These are phyloP conservation scores for Saccharomycopsis malanga DNA, from an alignment of 805 yeast species.

Conservation along the genomic window DNA sequence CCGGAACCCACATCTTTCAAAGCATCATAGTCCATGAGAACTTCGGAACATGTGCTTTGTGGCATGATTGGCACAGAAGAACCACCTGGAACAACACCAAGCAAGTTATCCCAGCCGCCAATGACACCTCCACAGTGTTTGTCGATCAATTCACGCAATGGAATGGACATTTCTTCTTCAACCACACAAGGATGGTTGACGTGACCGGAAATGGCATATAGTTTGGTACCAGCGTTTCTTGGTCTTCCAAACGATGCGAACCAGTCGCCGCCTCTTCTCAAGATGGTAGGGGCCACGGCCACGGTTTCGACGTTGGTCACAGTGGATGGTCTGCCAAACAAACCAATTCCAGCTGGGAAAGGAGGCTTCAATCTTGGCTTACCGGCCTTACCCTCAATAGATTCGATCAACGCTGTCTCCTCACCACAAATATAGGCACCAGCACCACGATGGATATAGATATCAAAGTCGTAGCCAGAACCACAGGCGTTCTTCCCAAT, in stretches of 20 bases:
- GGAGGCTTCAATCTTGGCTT: constrained; percentile 93
- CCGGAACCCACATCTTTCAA: constrained; percentile 81
- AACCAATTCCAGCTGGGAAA: constrained; percentile 90
- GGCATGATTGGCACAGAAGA: constrained; percentile 81
- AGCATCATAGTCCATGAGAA: constrained; percentile 84
- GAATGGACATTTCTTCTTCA: constrained; percentile 91
- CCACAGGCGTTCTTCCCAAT: constrained; percentile 85
- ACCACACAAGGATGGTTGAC: constrained; percentile 90
- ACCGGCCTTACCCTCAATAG: constrained; percentile 88
- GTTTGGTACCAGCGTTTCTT: constrained; percentile 76
- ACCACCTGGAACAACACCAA: constrained; percentile 88
- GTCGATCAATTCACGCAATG: constrained; percentile 74
- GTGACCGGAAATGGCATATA: constrained; percentile 83
- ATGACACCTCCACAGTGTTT: constrained; percentile 86
- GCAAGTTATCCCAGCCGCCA: constrained; percentile 90
- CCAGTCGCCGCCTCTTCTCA: constrained; percentile 88
- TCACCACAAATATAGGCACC: constrained; percentile 93
- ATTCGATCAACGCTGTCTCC: constrained; percentile 84
- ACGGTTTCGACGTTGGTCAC: constrained; percentile 90
- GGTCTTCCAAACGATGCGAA: constrained; percentile 79
- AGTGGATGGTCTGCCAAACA: constrained; percentile 86
- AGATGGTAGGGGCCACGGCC: constrained; percentile 82
- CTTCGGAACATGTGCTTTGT: constrained; percentile 55
- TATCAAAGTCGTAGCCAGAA: constrained; percentile 76
- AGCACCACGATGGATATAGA: constrained; percentile 84